Percentiles rank a stretch among this genome's conserved stretches.
Evolutionary conservation across 2,329 filamentous ascomycete species (phyloP).

Genomic region (Malbranchea cinnamomea): DNA sequence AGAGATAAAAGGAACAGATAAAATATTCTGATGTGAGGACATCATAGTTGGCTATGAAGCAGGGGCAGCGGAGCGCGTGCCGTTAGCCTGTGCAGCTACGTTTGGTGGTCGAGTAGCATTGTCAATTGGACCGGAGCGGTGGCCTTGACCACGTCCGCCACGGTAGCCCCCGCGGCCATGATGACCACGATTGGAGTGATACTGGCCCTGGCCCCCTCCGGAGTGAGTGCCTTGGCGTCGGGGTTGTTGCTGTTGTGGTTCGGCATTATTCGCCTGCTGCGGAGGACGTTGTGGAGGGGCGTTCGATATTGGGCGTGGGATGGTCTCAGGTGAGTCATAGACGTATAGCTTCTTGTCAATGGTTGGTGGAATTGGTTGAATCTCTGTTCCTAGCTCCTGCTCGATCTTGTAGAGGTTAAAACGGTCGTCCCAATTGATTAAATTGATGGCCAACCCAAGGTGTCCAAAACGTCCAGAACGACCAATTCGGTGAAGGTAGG

Average conservation of each 20-base stretch:
- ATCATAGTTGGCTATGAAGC: slow-evolving; percentile 6
- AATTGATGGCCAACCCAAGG: slow-evolving; percentile 90
- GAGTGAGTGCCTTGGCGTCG: slow-evolving; percentile 22
- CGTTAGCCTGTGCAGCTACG: slow-evolving; percentile 12
- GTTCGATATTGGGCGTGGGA: slow-evolving; percentile 65
- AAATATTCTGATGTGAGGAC: neutral
- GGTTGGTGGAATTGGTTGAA: slow-evolving; percentile 80
- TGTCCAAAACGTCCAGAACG: slow-evolving; percentile 95
- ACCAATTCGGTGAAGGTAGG: slow-evolving; percentile 95
- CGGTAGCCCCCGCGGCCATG: slow-evolving; percentile 25
- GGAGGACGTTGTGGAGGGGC: slow-evolving; percentile 23
- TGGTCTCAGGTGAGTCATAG: slow-evolving; percentile 89
- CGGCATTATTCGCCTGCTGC: slow-evolving; percentile 10
- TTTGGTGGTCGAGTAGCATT: slow-evolving; percentile 16
- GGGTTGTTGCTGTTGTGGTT: slow-evolving; percentile 4
- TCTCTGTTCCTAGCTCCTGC: slow-evolving; percentile 91
- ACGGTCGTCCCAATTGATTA: slow-evolving; percentile 98
- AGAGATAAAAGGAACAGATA: too few relatives aligned
- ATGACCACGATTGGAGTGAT: slow-evolving; percentile 21
- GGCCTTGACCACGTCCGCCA: slow-evolving; percentile 29
- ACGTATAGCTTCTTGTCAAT: slow-evolving; percentile 99
- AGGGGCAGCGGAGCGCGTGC: slow-evolving; percentile 7
- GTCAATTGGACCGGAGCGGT: slow-evolving; percentile 24
- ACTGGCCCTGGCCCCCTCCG: slow-evolving; percentile 19
- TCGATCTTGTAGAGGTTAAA: slow-evolving; percentile 99